A percentile compares a stretch with the other conserved stretches of the same genome.
Conservation (phyloP, 2,329 filamentous ascomycete genomes). For the Penicillium sp. region DNA sequence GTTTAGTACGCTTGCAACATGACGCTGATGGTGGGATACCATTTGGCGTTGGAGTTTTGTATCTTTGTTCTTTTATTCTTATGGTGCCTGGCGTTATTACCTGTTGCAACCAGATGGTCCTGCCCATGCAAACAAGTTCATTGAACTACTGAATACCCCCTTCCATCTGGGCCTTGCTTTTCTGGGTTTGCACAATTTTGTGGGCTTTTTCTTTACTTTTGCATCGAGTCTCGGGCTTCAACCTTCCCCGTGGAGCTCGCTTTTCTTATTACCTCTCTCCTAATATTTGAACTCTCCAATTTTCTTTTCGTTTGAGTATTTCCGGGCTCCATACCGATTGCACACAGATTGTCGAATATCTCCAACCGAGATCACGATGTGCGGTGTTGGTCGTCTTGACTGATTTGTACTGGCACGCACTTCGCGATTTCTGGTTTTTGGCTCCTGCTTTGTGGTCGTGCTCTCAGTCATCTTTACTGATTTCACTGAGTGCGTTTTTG, state of each 20-base stretch:
- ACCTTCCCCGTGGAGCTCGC: conserved; percentile 7
- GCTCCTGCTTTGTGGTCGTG: conserved; percentile 9
- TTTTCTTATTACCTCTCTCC: conserved; percentile 11
- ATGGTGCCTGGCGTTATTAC: conserved; percentile 1
- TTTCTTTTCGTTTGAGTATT: not conserved
- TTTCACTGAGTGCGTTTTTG: conserved; percentile 26
- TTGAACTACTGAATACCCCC: conserved; percentile 1
- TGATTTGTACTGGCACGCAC: conserved; percentile 33
- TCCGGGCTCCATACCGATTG: not conserved
- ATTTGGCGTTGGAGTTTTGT: not conserved
- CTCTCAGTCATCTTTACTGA: conserved; percentile 33
- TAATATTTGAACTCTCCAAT: conserved; percentile 14
- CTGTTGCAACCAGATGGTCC: not conserved
- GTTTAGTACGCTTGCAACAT: conserved; percentile 3
- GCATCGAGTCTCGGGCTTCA: conserved; percentile 16
- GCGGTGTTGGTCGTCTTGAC: conserved; percentile 35
- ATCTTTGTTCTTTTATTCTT: not conserved
- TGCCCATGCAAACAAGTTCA: not conserved
- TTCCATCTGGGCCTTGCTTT: not conserved
- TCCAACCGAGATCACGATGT: not conserved
- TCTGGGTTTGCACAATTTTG: not conserved
- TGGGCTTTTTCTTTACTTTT: conserved; percentile 4
- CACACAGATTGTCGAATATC: not conserved
- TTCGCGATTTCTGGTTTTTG: conserved; percentile 2
- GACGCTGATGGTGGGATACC: conserved; percentile 1